These are phyloP conservation scores for Cryptococcus jaspeensis DNA, from an alignment of 1,284 basidiomycete genomes.

Conservation along the genomic window DNA sequence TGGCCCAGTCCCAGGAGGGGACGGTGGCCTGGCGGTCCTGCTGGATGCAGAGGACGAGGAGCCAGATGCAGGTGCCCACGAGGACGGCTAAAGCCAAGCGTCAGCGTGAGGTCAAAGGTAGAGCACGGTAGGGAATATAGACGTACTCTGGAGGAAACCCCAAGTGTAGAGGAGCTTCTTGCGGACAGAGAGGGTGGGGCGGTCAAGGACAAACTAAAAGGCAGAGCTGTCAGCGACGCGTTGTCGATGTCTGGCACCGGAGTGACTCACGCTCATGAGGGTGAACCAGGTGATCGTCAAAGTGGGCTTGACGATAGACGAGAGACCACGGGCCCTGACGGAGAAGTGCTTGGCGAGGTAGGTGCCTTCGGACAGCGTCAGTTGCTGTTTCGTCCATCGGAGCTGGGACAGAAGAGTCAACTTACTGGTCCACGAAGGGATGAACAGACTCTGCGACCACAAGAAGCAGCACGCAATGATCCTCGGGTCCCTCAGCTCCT, in stretches of 20 bases:
- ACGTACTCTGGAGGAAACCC: constrained; percentile 12
- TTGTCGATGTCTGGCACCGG: background rate
- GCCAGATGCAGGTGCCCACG: constrained; percentile 30
- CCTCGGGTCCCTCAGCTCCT: constrained; percentile 19
- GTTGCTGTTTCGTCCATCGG: background rate
- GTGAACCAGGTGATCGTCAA: constrained; percentile 38
- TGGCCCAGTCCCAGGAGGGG: constrained; percentile 32
- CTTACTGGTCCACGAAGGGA: constrained; percentile 31
- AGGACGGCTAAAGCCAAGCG: constrained; percentile 5
- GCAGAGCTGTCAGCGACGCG: no score
- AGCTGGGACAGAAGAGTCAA: background rate
- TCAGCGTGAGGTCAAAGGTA: background rate
- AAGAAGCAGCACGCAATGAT: constrained; percentile 21
- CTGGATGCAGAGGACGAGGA: constrained; percentile 32
- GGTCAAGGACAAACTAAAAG: constrained; percentile 41
- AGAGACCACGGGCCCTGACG: constrained; percentile 45
- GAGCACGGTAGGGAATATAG: no score
- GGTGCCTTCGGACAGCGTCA: constrained; percentile 7
- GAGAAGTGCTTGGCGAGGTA: constrained; percentile 33
- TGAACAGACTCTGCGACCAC: constrained; percentile 26
- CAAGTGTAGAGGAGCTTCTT: constrained; percentile 15
- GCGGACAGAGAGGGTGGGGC: constrained; percentile 12
- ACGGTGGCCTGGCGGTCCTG: constrained; percentile 2
- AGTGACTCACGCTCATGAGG: constrained; percentile 28
- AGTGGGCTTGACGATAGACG: constrained; percentile 44